phyloP scores from a whole-genome alignment of 164 flowering plant species.

The Aristolochia contorta region DNA sequence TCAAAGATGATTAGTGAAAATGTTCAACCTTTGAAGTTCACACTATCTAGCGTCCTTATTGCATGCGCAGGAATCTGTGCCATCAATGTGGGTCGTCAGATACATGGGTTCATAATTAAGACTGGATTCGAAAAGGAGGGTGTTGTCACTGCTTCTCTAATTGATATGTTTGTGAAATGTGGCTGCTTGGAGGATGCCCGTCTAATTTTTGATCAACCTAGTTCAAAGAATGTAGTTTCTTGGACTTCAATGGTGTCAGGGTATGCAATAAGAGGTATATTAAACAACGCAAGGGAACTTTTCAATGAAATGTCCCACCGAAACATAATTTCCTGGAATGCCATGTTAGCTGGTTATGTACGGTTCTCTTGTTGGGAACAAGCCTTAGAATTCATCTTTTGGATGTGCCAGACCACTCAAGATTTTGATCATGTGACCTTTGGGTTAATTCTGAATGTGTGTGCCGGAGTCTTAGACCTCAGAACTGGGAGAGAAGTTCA shows the following conservation, averaged over 20 bases:
- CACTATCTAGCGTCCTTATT: conserved; percentile 42
- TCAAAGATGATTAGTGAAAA: conserved; percentile 24
- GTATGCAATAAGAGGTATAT: conserved; percentile 34
- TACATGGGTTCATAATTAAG: conserved; percentile 42
- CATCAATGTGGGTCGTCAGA: conserved; percentile 34
- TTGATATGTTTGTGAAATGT: conserved; percentile 50
- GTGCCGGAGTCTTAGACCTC: conserved; percentile 39
- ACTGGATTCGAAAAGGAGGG: conserved; percentile 25
- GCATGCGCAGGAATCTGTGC: conserved; percentile 40
- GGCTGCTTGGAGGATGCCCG: conserved; percentile 28
- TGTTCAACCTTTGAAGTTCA: conserved; percentile 33
- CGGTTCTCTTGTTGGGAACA: conserved; percentile 35
- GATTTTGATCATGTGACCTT: conserved; percentile 34
- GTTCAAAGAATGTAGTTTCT: conserved; percentile 26
- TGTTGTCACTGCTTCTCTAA: conserved; percentile 35
- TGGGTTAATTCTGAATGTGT: conserved; percentile 32
- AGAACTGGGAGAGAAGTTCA: conserved; percentile 51
- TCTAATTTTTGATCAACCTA: conserved; percentile 25
- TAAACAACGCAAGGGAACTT: conserved; percentile 36
- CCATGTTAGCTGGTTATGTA: conserved; percentile 51
- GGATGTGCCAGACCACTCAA: conserved; percentile 18
- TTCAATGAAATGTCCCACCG: conserved; percentile 58
- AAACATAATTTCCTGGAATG: conserved; percentile 61
- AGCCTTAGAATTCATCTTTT: conserved; percentile 35
- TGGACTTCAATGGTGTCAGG: conserved; percentile 48